phyloP scores from a whole-genome alignment of 345 rosid species.

The Cardamine occulta region DNA sequence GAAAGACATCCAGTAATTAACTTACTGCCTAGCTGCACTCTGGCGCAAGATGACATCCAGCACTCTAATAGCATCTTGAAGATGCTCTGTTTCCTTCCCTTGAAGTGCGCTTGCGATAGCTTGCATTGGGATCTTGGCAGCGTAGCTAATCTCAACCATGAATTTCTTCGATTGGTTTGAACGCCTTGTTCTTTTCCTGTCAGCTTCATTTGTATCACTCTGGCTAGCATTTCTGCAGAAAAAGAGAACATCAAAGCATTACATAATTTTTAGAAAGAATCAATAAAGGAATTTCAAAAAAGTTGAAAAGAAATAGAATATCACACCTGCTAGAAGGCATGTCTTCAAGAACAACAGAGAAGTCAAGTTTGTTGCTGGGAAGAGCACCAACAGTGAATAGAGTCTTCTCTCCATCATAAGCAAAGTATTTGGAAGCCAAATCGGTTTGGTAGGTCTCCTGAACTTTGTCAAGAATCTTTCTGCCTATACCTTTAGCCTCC shows the following conservation, averaged over 20 bases:
- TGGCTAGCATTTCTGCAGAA: conserved; percentile 52
- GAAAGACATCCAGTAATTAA: not conserved
- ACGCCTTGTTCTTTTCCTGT: conserved; percentile 70
- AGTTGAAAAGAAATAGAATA: not conserved
- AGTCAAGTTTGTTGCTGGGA: conserved; percentile 75
- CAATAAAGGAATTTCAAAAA: not conserved
- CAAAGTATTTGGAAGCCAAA: conserved; percentile 68
- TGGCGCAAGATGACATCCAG: conserved; percentile 83
- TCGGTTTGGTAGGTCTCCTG: conserved; percentile 67
- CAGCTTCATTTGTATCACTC: conserved; percentile 52
- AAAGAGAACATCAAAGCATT: conserved; percentile 8
- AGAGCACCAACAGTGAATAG: conserved; percentile 80
- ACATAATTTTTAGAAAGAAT: not conserved
- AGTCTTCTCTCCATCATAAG: conserved; percentile 92
- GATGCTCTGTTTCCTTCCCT: conserved; percentile 75
- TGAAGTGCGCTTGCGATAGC: conserved; percentile 79
- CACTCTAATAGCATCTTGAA: conserved; percentile 81
- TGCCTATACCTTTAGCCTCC: conserved; percentile 72
- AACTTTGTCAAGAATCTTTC: conserved; percentile 69
- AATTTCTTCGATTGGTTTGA: conserved; percentile 62
- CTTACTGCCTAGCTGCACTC: conserved; percentile 90
- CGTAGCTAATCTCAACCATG: conserved; percentile 71
- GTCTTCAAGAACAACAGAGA: conserved; percentile 79
- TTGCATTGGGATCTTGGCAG: conserved; percentile 82
- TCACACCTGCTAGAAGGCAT: conserved; percentile 60